Evolutionary conservation across 1,284 basidiomycete species (phyloP), one percentile per base, ranked within the genome.

Genomic region (Agaricales sp.): DNA sequence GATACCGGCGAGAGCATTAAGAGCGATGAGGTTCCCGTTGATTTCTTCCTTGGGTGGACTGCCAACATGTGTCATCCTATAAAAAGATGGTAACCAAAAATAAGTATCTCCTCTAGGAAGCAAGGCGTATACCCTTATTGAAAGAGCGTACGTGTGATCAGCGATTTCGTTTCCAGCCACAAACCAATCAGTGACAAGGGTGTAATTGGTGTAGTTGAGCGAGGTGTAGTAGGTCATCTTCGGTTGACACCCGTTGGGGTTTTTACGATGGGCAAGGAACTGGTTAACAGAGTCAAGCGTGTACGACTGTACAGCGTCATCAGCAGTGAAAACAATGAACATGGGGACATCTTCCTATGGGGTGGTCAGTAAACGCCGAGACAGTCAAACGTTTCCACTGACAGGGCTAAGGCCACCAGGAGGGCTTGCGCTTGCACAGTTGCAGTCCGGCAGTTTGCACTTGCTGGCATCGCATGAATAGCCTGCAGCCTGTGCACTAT

Each of bases 121-220:
- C 30, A 41, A 20, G 18, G 8, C 8, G 39, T 16, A n/a, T 41
- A 20, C n/a, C 11, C 11, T 8, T 35, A n/a, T 11, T 11, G 30
- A 35, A 35, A 35, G 30, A 39, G 70, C 77, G 56, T 64, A 82
- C 80, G 86, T 88, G 64, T 88, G 86, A 64, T 90, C 87, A n/a
- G 82, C 87, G 53, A 92, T 86, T 60, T 92, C 87, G 62, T 91
- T 90, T 30, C 88, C 87, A 4, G 81, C 82, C 41, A 90, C 85
- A 62, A 71, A 90, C 81, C 82, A 89, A 62, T 91, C 86, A 66
- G 87, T 91, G 45, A 92, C 83, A 54, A 84, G 71, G 1, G 82
- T 82, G 61, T 81, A 88, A 61, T 88, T 88, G 23, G 87, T 90
- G 63, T 81, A 90, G 54, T 76, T 76, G 47, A 88, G 67, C 2